A percentile compares a stretch with the other conserved stretches of the same genome.
phyloP scores from a whole-genome alignment of 1,284 basidiomycete genomes.

The Ustilago curta region DNA sequence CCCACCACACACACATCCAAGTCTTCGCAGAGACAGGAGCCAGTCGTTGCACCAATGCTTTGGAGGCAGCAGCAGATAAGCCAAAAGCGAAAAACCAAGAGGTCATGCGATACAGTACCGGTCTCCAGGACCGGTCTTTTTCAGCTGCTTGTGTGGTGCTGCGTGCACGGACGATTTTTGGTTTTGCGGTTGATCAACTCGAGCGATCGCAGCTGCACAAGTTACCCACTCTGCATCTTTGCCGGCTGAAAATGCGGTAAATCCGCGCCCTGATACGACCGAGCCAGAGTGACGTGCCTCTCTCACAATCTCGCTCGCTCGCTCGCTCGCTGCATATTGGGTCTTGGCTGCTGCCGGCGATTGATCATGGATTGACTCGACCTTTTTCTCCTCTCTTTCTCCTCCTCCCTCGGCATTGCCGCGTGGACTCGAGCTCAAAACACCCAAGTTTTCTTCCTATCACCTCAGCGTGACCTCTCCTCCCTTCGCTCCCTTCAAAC shows the following conservation, averaged over 20 bases:
- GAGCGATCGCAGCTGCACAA: conserved; percentile 19
- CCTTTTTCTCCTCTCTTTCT: background rate
- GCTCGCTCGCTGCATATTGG: conserved; percentile 6
- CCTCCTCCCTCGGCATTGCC: background rate
- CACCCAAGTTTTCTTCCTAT: no score
- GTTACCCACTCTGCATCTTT: background rate
- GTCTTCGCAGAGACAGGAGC: background rate
- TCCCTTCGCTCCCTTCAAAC: no score
- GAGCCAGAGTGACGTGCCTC: background rate
- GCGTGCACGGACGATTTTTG: conserved; percentile 31
- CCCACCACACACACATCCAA: background rate
- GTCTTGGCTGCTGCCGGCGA: conserved; percentile 9
- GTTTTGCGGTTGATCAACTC: background rate
- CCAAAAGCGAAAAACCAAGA: background rate
- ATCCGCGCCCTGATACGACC: conserved; percentile 29
- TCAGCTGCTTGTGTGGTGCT: conserved; percentile 21
- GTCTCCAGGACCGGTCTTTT: conserved; percentile 7
- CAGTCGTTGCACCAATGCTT: conserved; percentile 3
- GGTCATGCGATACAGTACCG: background rate
- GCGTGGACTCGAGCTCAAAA: no score
- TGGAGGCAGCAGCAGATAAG: conserved; percentile 1
- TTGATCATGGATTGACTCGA: conserved; percentile 12
- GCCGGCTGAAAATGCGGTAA: conserved; percentile 30
- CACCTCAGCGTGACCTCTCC: no score
- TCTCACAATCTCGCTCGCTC: no score